phyloP scores from a whole-genome alignment of 2,329 filamentous ascomycete genomes.

The Corinectria fuckeliana region DNA sequence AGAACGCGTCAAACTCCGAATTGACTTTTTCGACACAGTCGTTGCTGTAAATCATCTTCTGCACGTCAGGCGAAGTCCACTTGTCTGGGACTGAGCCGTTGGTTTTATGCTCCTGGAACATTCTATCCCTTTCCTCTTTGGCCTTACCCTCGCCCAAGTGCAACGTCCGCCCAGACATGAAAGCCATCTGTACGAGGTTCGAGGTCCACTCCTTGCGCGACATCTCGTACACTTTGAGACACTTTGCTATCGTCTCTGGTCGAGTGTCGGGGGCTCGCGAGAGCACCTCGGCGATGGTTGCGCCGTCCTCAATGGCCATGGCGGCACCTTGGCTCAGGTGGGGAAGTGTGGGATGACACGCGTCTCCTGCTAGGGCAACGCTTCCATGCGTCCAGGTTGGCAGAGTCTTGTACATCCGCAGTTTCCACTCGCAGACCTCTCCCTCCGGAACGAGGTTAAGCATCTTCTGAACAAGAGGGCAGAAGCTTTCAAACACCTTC shows the following conservation, averaged over 20 bases:
- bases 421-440: constrained; percentile 72
- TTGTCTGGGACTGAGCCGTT: constrained; percentile 67
- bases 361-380: constrained; percentile 66
- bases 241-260: constrained; percentile 35
- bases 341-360: constrained; percentile 72
- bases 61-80: constrained; percentile 74
- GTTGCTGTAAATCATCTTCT: constrained; percentile 69
- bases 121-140: constrained; percentile 63
- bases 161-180: constrained; percentile 53
- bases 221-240: constrained; percentile 35
- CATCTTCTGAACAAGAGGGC: constrained; percentile 65
- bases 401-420: constrained; percentile 66
- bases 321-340: constrained; percentile 72
- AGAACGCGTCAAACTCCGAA: constrained; percentile 32
- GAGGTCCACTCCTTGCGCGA: constrained; percentile 39
- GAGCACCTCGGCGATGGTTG: constrained; percentile 40
- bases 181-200: constrained; percentile 36
- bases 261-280: constrained; percentile 27
- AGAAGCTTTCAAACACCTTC: constrained; percentile 64
- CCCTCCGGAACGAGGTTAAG: constrained; percentile 66
- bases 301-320: constrained; percentile 72
- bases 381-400: constrained; percentile 65
- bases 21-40: constrained; percentile 61
- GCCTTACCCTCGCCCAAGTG: constrained; percentile 65
- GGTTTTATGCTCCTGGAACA: constrained; percentile 59